Evolutionary conservation across 2,329 filamentous ascomycete species (phyloP), one percentile per base, ranked within the genome.

Genomic region (Diaporthe vexans): DNA sequence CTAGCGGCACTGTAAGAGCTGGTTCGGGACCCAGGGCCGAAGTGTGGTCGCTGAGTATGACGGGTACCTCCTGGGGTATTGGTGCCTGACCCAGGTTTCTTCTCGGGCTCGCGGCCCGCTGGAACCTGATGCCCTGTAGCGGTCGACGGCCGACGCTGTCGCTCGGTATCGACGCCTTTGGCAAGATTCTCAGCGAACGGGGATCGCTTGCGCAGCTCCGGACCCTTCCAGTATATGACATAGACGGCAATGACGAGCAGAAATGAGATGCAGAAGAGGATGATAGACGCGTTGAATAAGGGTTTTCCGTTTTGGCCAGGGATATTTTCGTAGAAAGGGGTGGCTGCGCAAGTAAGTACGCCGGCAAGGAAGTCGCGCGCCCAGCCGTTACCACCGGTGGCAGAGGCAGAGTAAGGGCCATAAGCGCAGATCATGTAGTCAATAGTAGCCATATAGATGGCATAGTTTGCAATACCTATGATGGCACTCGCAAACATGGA

Each of bases 351-450:
- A 0, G 92, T 93, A 1, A 94, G 88, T 11, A 94, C 86, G 81
- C 93, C 93, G 2, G 93, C 93, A 0, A 95, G 84, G 82, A 94
- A 91, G 79, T 95, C 93, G 77, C 93, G 88, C 3, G 92, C 88
- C 84, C 93, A 94, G 1, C 93, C 93, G 76, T 95, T 95, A 26
- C 93, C 93, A 54, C 93, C 93, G 0, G 93, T 94, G 0, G 93
- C 93, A 0, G 92, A 94, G 1, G 93, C 93, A 2, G 92, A 90
- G 80, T 94, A 94, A 0, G 90, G 90, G 0, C 93, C 93, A 78
- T 94, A 94, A 0, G 92, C 91, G 74, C 91, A 92, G 48, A 94
- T 90, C 89, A 94, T 94, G 83, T 95, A 95, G 81, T 95, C 92
- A 76, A 94, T 93, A 1, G 92, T 93, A 0, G 92, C 91, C 90